Conservation (phyloP, 192 early-diverging fungal genomes). For the Backusella parvicylindrica region DNA sequence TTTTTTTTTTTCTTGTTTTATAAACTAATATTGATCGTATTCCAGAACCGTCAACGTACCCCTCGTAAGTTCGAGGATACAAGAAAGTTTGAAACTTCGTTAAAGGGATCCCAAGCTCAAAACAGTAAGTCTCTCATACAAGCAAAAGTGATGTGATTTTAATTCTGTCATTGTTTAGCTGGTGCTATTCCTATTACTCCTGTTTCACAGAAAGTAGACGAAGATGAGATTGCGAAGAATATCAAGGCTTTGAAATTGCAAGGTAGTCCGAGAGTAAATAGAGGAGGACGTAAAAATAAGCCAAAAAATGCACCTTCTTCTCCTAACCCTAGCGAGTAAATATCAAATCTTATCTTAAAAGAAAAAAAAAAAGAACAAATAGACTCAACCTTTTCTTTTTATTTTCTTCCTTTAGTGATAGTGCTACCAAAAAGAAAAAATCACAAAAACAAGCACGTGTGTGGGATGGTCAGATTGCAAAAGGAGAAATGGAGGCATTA, state of each 20-base stretch:
- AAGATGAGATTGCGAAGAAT: conserved; percentile 50
- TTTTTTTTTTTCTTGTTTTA: background rate
- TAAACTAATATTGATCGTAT: background rate
- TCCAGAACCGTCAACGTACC: conserved; percentile 40
- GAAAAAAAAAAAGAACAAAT: background rate
- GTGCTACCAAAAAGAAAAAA: conserved; percentile 44
- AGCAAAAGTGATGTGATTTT: background rate
- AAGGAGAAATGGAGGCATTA: conserved; percentile 49
- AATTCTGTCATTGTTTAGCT: background rate
- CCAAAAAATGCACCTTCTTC: conserved; percentile 3
- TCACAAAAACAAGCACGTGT: conserved; percentile 59
- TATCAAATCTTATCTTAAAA: background rate
- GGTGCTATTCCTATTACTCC: background rate
- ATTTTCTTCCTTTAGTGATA: background rate
- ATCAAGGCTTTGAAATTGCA: conserved; percentile 41
- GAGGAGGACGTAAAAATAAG: conserved; percentile 11
- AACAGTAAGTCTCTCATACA: conserved; percentile 33
- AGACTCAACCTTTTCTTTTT: background rate
- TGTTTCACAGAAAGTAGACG: conserved; percentile 24
- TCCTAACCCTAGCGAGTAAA: conserved; percentile 17
- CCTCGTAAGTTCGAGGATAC: conserved; percentile 84
- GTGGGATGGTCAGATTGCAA: conserved; percentile 73
- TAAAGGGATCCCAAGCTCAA: conserved; percentile 51
- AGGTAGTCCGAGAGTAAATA: conserved; percentile 32
- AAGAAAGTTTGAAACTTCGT: conserved; percentile 64